Evolutionary conservation across 2,329 filamentous ascomycete species (phyloP), one percentile per base, ranked within the genome.

Genomic region (Sclerotinia minor): DNA sequence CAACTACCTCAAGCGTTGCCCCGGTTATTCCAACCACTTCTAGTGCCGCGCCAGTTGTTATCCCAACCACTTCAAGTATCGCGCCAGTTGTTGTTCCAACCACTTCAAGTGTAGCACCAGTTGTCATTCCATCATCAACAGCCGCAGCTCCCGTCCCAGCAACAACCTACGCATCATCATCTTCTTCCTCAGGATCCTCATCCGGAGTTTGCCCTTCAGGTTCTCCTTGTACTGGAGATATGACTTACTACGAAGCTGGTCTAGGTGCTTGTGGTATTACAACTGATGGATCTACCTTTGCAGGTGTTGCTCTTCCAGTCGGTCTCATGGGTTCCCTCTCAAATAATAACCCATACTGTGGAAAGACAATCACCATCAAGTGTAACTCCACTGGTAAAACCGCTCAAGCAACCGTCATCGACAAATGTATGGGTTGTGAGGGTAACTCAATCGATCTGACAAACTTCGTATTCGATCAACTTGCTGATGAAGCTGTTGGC

Each of bases 341-440:
- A 74, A 92, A 91, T 81, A 81, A 78, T 73, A 91, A 93, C 82
- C 84, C 86, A 59, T 84, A 87, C 77, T 95, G 92, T 79, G 88
- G 87, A 77, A 84, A 87, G 80, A 86, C 80, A 60, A 85, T 94
- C 75, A 88, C 84, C 71, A 84, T 94, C 75, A 87, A 83, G 72
- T 86, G 93, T 80, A 80, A 74, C 52, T 81, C 81, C 76, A 81
- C 83, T 61, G 90, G 90, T 77, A 84, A 85, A 77, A 83, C 82
- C 2, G 77, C 81, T 73, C 81, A 78, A 2, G 91, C 87, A 70
- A 83, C 74, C 4, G 85, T 94, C 70, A 84, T 84, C 64, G 92
- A 95, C 81, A 92, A 91, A 81, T 95, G 92, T 83, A 85, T 85
- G 79, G 88, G 89, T 73, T 95, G 92, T 78, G 75, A 64, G 60